Evolutionary conservation across 225 moss, liverwort and hornwort genomes (phyloP), one percentile per base, ranked within the genome.

Genomic region (Marchantia paleacea): DNA sequence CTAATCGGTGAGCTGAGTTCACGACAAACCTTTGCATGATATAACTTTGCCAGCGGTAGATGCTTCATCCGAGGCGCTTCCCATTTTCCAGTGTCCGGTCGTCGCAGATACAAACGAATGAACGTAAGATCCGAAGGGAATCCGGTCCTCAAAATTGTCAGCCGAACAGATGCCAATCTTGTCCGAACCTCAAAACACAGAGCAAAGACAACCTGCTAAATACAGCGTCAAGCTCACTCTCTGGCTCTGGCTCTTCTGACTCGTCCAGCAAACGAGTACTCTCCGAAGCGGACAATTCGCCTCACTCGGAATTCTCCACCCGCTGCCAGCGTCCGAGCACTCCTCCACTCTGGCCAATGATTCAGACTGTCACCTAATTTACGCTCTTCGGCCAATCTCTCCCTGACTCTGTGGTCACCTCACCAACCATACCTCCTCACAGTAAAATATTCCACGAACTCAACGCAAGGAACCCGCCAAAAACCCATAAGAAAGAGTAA

Each of bases 11-110:
- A 24, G 63, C 61, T 63, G 52, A 4, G 28, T 25, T 22, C 2
- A 22, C 12, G 26, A 13, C 14, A 58, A 47, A 89, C 89, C 89
- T 86, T 85, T 86, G 81, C 89, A 89, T 73, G 80, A 82, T 53
- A 89, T 89, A n/a, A 86, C 89, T 75, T 86, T 82, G 25, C 86
- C 86, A 9, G 29, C 78, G 4, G 86, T 89, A 18, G 82, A 80
- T 39, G 81, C 77, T 62, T 83, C 77, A n/a, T 73, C 77, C 28
- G 69, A 30, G 26, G 52, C 55, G 30, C 57, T 16, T 7, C 30
- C 75, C 75, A 76, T 76, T 47, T 39, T 50, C 22, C 72, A 72
- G n/a, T 48, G 19, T 11, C 26, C 49, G 48, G 12, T 48, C 20
- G 48, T 39, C 16, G 72, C 50, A 62, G 6, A 24, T 8, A 62